Conservation (phyloP, 805 yeast genomes). For the Pichia gijzeniarum region DNA sequence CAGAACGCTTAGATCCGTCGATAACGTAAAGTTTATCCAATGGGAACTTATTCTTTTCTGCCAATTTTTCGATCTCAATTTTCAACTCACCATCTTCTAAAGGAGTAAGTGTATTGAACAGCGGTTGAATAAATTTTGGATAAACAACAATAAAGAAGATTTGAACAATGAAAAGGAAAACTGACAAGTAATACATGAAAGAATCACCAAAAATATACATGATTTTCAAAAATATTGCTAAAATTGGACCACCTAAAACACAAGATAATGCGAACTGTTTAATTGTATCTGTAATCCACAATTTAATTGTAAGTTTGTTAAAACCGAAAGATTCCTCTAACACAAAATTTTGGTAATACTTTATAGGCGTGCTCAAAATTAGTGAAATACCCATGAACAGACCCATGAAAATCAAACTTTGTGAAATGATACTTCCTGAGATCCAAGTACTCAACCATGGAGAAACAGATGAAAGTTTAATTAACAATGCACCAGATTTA, state of each 20-base stretch:
- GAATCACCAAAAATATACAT: constrained; percentile 72
- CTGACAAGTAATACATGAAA: constrained; percentile 76
- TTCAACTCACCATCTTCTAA: constrained; percentile 87
- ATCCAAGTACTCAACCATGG: constrained; percentile 18
- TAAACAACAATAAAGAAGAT: constrained; percentile 65
- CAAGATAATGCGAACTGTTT: constrained; percentile 51
- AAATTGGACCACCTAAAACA: constrained; percentile 63
- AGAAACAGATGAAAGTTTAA: constrained; percentile 17
- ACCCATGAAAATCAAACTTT: constrained; percentile 60
- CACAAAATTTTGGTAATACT: constrained; percentile 75
- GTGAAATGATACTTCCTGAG: constrained; percentile 55
- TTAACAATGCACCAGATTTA: constrained; percentile 17
- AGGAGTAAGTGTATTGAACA: constrained; percentile 87
- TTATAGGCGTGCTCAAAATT: constrained; percentile 56
- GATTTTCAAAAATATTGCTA: constrained; percentile 73
- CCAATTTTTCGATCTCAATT: constrained; percentile 71
- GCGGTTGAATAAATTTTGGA: constrained; percentile 86
- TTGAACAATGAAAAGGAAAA: constrained; percentile 64
- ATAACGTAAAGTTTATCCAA: constrained; percentile 77
- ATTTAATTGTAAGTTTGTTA: constrained; percentile 68
- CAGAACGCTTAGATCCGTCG: constrained; percentile 95
- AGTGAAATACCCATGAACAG: constrained; percentile 45
- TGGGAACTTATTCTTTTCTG: constrained; percentile 74
- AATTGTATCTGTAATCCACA: constrained; percentile 69
- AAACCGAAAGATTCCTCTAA: constrained; percentile 91